Base-by-base conservation (phyloP, 1,284 basidiomycete species). In the Filobasidium uniguttulatum region DNA sequence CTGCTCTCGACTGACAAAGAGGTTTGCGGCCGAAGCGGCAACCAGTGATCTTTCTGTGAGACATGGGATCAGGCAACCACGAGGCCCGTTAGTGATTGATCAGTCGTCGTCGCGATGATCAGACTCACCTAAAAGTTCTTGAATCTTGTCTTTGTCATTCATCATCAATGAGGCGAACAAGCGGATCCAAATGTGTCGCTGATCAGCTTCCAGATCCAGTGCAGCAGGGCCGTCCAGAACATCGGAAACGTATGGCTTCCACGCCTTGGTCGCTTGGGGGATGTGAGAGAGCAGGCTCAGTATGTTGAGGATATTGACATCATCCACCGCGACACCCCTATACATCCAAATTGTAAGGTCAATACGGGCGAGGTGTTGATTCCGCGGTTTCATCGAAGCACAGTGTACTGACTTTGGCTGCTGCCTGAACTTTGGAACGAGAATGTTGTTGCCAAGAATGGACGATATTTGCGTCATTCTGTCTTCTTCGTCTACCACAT, bases 1-100 rank as follows among this genome's bases (percentile, higher is more conserved):
- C 48, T 88, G 83, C 66, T 98, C 93, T 46, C 85, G 76, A 62
- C 91, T 98, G 19, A 88, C 83, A 67, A 99, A 99, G 53, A 99
- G 96, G 62, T 96, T 98, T 23, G 87, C 40, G 10, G 40, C 40
- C 3, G 40, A 43, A 14, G 40, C 29, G 12, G 22, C 82, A 0
- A 90, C 91, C 1, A 90, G 82, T 0, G 82, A 79, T 1, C 87
- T 82, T 0, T 85, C 81, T 49, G 93, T 79, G 4, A 22, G 38
- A n/a, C 7, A 31, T 50, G 30, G 8, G 15, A 37, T 28, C 40
- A 28, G n/a, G n/a, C n/a, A n/a, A 23, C 15, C 9, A 10, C 8
- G 7, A 7, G 20, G 7, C 19, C 10, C 5, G 2, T 45, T 5
- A 37, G 33, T 17, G n/a, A 34, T 17, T 22, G 10, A 4, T 6